phyloP scores from a whole-genome alignment of 495 filamentous ascomycete species.

The Neurospora terricola region DNA sequence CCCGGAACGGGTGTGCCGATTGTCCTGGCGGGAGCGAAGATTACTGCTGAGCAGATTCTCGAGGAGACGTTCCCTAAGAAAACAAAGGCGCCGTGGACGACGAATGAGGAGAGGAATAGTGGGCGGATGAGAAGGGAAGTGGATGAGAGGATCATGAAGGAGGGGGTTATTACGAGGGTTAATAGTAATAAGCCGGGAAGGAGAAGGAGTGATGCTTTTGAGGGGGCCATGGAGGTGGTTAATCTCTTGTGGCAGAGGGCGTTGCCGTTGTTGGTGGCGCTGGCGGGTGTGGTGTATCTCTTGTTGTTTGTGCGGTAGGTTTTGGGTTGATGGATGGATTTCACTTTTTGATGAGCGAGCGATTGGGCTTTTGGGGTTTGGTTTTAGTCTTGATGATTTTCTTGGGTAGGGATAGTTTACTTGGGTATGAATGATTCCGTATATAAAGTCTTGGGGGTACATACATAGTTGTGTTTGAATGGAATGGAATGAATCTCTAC shows the following conservation, averaged over 20 bases:
- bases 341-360: not conserved
- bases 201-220: not conserved
- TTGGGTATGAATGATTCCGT: not conserved
- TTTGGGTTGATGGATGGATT: not conserved
- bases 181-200: not conserved
- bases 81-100: not conserved
- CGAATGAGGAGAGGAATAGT: not conserved
- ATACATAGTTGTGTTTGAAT: not conserved
- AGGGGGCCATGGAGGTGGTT: not conserved
- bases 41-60: constrained; percentile 49
- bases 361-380: not conserved
- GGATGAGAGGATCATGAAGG: not conserved
- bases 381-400: not conserved
- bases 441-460: not conserved
- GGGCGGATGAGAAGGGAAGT: not conserved
- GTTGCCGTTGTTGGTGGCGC: not conserved
- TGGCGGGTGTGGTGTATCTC: not conserved
- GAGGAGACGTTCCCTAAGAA: constrained; percentile 37
- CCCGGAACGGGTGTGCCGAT: constrained; percentile 66
- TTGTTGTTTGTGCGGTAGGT: not conserved
- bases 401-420: not conserved
- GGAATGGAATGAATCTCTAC: not conserved
- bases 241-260: not conserved
- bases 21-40: constrained; percentile 51
- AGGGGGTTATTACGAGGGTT: not conserved